Conservation (phyloP, 2,329 filamentous ascomycete species). For the Hypoxylon sp. region DNA sequence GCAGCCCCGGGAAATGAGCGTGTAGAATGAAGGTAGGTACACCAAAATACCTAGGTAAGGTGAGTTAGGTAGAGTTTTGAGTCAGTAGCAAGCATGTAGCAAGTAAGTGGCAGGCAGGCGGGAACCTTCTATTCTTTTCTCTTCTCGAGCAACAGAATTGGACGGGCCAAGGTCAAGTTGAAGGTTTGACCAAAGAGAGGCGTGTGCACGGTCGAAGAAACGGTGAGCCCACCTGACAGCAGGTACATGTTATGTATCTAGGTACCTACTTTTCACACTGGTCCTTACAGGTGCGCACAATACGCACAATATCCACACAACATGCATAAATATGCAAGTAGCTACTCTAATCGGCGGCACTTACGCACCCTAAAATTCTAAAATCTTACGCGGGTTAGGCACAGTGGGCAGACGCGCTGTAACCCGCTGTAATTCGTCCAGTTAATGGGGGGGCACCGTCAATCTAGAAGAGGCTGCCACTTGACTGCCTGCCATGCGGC, state of each 20-base stretch:
- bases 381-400: conserved; percentile 7
- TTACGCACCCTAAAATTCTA: conserved; percentile 18
- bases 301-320: conserved; percentile 7
- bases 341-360: conserved; percentile 3
- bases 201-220: conserved; percentile 36
- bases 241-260: conserved; percentile 16
- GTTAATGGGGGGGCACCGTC: background rate
- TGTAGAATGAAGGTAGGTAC: conserved; percentile 16
- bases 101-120: background rate
- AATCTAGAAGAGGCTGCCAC: conserved; percentile 12
- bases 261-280: too few species aligned
- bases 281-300: conserved; percentile 2
- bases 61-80: conserved; percentile 16
- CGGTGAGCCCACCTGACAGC: conserved; percentile 33
- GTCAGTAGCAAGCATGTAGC: conserved; percentile 6
- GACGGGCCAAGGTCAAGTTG: conserved; percentile 12
- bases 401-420: background rate
- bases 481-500: conserved; percentile 12
- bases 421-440: conserved; percentile 7
- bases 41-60: conserved; percentile 1
- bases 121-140: conserved; percentile 38
- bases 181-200: conserved; percentile 29
- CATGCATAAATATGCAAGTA: conserved; percentile 16
- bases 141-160: conserved; percentile 24
- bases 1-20: conserved; percentile 16